Conservation (phyloP, 2,329 filamentous ascomycete genomes). For the Alternaria gansuensis region DNA sequence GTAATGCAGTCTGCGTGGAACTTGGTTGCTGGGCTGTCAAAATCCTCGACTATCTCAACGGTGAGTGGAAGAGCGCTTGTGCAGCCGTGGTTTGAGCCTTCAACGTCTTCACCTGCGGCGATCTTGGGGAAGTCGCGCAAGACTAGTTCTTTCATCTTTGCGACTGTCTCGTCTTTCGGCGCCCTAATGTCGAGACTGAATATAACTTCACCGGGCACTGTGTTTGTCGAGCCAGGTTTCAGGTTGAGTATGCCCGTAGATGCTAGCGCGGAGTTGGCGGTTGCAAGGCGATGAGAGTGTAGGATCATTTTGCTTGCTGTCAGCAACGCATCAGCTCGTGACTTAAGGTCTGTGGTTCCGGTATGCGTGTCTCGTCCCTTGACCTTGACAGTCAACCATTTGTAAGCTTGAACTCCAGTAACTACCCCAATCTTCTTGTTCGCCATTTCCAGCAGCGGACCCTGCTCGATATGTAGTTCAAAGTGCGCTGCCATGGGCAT, state of each 20-base stretch:
- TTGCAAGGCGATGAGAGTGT: conserved; percentile 70
- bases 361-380: conserved; percentile 75
- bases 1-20: conserved; percentile 74
- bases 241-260: conserved; percentile 74
- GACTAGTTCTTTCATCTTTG: conserved; percentile 66
- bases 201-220: conserved; percentile 72
- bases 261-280: conserved; percentile 67
- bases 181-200: conserved; percentile 75
- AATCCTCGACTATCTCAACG: conserved; percentile 69
- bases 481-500: conserved; percentile 79
- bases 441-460: conserved; percentile 73
- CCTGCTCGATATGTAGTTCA: conserved; percentile 87
- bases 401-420: conserved; percentile 76
- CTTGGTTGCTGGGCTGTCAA: conserved; percentile 63
- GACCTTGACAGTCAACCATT: conserved; percentile 75
- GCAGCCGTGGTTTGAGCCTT: conserved; percentile 56
- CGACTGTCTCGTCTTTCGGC: conserved; percentile 64
- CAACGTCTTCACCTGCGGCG: conserved; percentile 65
- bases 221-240: conserved; percentile 75
- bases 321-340: conserved; percentile 73
- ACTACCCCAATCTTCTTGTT: conserved; percentile 74
- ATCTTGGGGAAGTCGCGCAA: conserved; percentile 67
- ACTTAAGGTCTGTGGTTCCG: conserved; percentile 74
- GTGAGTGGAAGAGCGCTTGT: conserved; percentile 61
- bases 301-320: conserved; percentile 73